Evolutionary conservation across 192 early-diverging fungal species (phyloP).

Genomic region (Backusella mclennaniae): DNA sequence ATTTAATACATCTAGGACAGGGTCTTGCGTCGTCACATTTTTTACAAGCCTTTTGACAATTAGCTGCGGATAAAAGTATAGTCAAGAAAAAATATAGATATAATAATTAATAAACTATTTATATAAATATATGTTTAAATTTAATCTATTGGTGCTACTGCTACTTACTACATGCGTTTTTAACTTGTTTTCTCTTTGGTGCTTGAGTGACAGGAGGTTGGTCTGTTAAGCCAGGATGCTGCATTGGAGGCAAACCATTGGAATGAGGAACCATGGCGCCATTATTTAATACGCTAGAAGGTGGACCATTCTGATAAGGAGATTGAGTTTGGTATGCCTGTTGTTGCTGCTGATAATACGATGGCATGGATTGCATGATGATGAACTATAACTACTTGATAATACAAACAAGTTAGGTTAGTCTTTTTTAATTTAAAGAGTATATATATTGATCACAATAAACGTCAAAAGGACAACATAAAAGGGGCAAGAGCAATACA

Average conservation of each 20-base stretch:
- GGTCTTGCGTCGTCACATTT: slow-evolving; percentile 87
- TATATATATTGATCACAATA: neutral
- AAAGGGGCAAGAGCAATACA: neutral
- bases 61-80: slow-evolving; percentile 43
- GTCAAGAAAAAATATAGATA: no score
- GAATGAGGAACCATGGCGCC: slow-evolving; percentile 12
- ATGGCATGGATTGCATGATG: slow-evolving; percentile 19
- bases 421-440: neutral
- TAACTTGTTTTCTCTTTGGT: slow-evolving; percentile 32
- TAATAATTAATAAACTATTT: neutral
- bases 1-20: slow-evolving; percentile 78
- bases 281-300: slow-evolving; percentile 10
- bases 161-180: slow-evolving; percentile 34
- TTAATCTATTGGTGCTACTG: neutral
- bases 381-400: no score
- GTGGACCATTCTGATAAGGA: slow-evolving; percentile 8
- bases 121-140: neutral
- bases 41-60: slow-evolving; percentile 89
- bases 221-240: slow-evolving; percentile 14
- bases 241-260: slow-evolving; percentile 22
- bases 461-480: neutral
- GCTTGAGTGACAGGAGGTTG: slow-evolving; percentile 5
- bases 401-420: no score
- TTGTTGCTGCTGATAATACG: slow-evolving; percentile 12
- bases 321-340: slow-evolving; percentile 3